Conservation (phyloP, 176 grass and related monocot genomes). For the Oryza rufipogon region DNA sequence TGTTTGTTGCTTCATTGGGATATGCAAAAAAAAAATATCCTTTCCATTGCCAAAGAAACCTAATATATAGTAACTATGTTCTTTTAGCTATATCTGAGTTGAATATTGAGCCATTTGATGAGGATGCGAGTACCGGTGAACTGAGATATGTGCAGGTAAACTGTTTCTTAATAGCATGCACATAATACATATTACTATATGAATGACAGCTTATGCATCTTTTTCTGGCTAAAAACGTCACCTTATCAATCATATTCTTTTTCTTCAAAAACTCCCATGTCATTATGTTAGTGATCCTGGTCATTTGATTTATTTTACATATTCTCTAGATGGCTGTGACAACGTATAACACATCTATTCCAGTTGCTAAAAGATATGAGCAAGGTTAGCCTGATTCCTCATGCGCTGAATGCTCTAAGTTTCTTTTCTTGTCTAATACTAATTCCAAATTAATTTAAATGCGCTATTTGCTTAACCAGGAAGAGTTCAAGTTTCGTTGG, state of each 20-base stretch:
- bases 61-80: conserved; percentile 37
- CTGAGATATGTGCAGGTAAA: conserved; percentile 91
- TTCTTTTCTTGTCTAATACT: background rate
- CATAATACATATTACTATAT: conserved; percentile 9
- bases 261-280: background rate
- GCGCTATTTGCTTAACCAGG: conserved; percentile 47
- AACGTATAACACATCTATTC: conserved; percentile 93
- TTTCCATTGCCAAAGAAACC: background rate
- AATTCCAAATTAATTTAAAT: conserved; percentile 33
- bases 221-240: background rate
- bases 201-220: background rate
- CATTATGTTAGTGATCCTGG: conserved; percentile 4
- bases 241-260: background rate
- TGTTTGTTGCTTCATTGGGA: conserved; percentile 38
- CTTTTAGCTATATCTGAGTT: conserved; percentile 85
- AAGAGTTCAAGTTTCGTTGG: conserved; percentile 89
- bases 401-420: background rate
- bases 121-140: conserved; percentile 81
- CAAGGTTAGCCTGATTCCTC: conserved; percentile 58
- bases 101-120: conserved; percentile 78
- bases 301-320: conserved; percentile 25
- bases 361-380: conserved; percentile 74
- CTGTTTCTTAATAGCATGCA: conserved; percentile 41
- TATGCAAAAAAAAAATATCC: background rate
- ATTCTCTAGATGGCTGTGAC: conserved; percentile 85